Evolutionary conservation across 352 stramenopile species (phyloP), one percentile per base, ranked within the genome.

Genomic region (Pythium pyrilobum): DNA sequence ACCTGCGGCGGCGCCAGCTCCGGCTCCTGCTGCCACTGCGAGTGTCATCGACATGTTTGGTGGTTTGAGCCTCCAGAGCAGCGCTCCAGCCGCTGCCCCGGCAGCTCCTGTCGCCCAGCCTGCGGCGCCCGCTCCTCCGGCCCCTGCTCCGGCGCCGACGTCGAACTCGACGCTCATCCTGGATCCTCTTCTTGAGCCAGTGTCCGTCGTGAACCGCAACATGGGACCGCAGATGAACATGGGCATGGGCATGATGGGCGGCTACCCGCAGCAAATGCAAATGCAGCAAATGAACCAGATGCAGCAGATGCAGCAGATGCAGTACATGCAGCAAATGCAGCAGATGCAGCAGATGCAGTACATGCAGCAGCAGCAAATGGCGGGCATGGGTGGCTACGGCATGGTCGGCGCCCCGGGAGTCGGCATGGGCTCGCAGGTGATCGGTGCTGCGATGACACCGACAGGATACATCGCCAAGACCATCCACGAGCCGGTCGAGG

Each of bases 381-480:
- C 76, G 42, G 63, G 56, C 21, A 67, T 74, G 25, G 71, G 69
- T 18, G 62, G 59, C 10, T 63, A 59, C 1, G 72, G 67, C 25
- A 59, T 53, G 46, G 39, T 48, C 64, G 28, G 18, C 24, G 32
- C 34, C 51, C 27, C 36, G n/a, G 29, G 59, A 34, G 42, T 23
- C 16, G 56, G 13, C 52, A 73, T 52, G 56, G 58, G 61, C 18
- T 89, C 80, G 11, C 82, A 90, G 45, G 82, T 91, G 39, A 93
- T 93, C 52, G 82, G 82, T 44, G 80, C 82, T 13, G 82, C 80
- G 13, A 93, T 93, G 82, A 93, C 81, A 13, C 82, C 82, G 8
- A 84, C 69, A 20, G 80, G 80, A 13, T 93, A 93, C 71, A 93
- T 93, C 38, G 82, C 82, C 21, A 93, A 93, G 74, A 93, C 82